Evolutionary conservation across 78 protist genomes (phyloP).

Genomic region (Tieghemostelium lacteum): DNA sequence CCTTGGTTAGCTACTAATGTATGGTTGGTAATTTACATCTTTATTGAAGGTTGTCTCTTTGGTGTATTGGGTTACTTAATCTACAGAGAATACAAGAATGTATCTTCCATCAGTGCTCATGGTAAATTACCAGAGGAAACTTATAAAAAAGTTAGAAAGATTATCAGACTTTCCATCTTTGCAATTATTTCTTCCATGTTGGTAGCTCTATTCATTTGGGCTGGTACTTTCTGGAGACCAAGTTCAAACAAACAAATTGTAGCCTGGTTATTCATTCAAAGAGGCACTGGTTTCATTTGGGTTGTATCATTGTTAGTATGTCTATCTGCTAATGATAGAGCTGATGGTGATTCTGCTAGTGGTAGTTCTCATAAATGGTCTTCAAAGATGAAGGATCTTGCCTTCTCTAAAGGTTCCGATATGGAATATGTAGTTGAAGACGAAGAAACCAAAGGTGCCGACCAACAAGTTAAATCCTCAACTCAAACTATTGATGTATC

Average conservation of each 20-base stretch:
- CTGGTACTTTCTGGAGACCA: slow-evolving; percentile 1
- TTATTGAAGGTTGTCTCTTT: neutral
- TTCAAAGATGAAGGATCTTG: neutral
- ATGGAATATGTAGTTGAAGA: neutral
- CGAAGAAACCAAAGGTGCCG: neutral
- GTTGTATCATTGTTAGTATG: neutral
- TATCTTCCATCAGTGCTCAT: neutral
- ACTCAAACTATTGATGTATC: no score
- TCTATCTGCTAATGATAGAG: neutral
- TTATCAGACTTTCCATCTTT: neutral
- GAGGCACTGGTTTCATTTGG: slow-evolving; percentile 2
- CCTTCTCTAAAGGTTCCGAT: neutral
- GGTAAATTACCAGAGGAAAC: slow-evolving; percentile 13
- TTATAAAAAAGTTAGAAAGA: slow-evolving; percentile 3
- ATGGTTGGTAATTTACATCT: slow-evolving; percentile 1
- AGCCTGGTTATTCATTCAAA: slow-evolving; percentile 28
- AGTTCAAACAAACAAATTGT: neutral
- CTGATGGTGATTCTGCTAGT: neutral
- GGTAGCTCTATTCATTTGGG: neutral
- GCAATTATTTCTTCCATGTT: slow-evolving; percentile 15
- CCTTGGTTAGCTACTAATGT: slow-evolving; percentile 11
- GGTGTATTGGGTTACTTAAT: slow-evolving; percentile 11
- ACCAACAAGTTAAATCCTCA: neutral
- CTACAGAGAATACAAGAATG: slow-evolving; percentile 13
- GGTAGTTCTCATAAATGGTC: neutral